Conservation (phyloP, 2,329 filamentous ascomycete species). For the Blastomyces emzantsi region DNA sequence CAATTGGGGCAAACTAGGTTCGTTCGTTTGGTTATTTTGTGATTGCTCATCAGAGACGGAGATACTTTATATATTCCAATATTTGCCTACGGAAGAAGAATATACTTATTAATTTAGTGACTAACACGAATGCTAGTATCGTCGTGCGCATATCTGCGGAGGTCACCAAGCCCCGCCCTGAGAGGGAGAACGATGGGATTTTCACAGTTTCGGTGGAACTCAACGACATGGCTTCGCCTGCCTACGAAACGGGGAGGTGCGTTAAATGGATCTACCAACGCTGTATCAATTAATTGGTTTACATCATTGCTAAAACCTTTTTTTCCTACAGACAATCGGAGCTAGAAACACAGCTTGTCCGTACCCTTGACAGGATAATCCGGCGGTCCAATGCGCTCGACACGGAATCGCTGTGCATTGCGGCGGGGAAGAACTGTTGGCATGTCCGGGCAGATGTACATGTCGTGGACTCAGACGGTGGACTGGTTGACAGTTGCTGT, state of each 20-base stretch:
- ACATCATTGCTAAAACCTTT: background rate
- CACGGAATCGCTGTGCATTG: slow-evolving; percentile 88
- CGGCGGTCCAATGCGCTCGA: slow-evolving; percentile 87
- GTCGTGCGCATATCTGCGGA: slow-evolving; percentile 79
- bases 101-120: background rate
- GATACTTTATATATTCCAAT: background rate
- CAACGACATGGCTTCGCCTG: slow-evolving; percentile 82
- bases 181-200: slow-evolving; percentile 89
- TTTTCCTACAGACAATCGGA: slow-evolving; percentile 56
- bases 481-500: slow-evolving; percentile 76
- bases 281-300: background rate
- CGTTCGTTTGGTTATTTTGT: slow-evolving; percentile 13
- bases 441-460: slow-evolving; percentile 85
- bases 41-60: background rate
- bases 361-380: slow-evolving; percentile 86
- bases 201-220: slow-evolving; percentile 90
- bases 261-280: slow-evolving; percentile 17
- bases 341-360: slow-evolving; percentile 74
- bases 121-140: slow-evolving; percentile 46
- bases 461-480: slow-evolving; percentile 83
- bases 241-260: slow-evolving; percentile 74
- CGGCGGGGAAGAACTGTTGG: slow-evolving; percentile 87
- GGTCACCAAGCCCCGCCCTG: slow-evolving; percentile 72
- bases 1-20: slow-evolving; percentile 84
- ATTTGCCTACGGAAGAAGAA: background rate